Evolutionary conservation across 495 filamentous ascomycete species (phyloP), one percentile per base, ranked within the genome.

Genomic region (Podospora pseudopauciseta): DNA sequence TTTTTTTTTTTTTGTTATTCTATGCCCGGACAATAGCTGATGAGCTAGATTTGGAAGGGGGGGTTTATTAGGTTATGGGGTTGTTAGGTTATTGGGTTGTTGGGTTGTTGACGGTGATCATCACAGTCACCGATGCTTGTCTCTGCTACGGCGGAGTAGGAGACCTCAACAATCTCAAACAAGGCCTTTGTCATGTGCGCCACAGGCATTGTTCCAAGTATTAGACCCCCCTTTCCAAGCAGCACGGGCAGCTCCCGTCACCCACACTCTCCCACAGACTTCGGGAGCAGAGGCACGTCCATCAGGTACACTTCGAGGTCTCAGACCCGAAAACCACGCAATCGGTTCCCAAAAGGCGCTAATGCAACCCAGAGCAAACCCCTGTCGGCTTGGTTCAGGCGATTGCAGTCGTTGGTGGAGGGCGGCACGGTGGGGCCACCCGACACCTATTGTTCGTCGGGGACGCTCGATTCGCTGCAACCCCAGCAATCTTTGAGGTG

Each of bases 311-410:
- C 34, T 13, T 16, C 13, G 1, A 49, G 39, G 39, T 20, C 59
- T 32, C 13, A 61, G 23, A 61, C 59, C 59, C 32, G 54, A 28
- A 63, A 30, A 67, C 60, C 68, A 70, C 68, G 60, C 68, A 61
- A 67, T 64, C 68, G 65, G 68, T 68, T 71, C 57, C 60, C n/a
- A 34, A 64, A 63, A 49, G 49, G 58, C 66, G 62, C 65, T 71
- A 71, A 68, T 65, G 63, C 61, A 65, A 56, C 27, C 55, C 65
- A 44, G 20, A 19, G 64, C 53, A 27, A 15, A 4, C 54, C 68
- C 68, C 60, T 70, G 68, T 61, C 30, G 13, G 39, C 39, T 49
- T 49, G 27, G 20, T 60, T 54, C 28, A 26, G n/a, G 34, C 23
- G 13, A 60, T 11, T 28, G n/a, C 58, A 15, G 27, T 5, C 3